Percentiles rank a stretch among this genome's conserved stretches.
Evolutionary conservation across 2,329 filamentous ascomycete species (phyloP).

Genomic region (Hirsutella thompsonii): DNA sequence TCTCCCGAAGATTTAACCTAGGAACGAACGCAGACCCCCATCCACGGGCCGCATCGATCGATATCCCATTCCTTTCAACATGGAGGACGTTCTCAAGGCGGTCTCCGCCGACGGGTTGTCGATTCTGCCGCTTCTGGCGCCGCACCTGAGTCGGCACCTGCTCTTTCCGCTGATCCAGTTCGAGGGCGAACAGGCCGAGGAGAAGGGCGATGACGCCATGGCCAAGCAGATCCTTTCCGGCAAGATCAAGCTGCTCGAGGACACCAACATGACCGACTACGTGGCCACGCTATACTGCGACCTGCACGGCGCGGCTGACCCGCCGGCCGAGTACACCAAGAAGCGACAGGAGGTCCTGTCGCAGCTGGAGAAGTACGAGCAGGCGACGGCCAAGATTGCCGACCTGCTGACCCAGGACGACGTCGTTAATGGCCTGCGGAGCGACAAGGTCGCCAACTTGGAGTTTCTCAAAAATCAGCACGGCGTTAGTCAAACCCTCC

Average conservation of each 20-base stretch:
- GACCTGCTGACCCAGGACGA: conserved; percentile 78
- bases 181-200: conserved; percentile 68
- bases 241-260: conserved; percentile 88
- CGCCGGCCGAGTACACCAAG: conserved; percentile 74
- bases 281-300: conserved; percentile 86
- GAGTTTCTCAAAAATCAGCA: conserved; percentile 96
- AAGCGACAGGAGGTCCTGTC: conserved; percentile 83
- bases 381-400: conserved; percentile 79
- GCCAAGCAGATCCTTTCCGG: conserved; percentile 64
- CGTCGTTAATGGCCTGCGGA: conserved; percentile 80
- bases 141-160: conserved; percentile 87
- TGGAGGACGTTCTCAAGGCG: conserved; percentile 33
- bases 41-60: not conserved
- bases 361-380: conserved; percentile 70
- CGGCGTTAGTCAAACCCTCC: conserved; percentile 42
- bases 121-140: conserved; percentile 79
- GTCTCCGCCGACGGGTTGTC: conserved; percentile 57
- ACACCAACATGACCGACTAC: conserved; percentile 99
- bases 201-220: conserved; percentile 46
- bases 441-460: conserved; percentile 98
- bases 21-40: too few species aligned
- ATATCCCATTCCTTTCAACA: conserved; percentile 12
- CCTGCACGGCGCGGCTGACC: conserved; percentile 64
- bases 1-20: too few species aligned
- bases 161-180: conserved; percentile 96